These are phyloP conservation scores for Fusarium keratoplasticum DNA, from an alignment of 2,329 filamentous ascomycete species.

Conservation along the genomic window DNA sequence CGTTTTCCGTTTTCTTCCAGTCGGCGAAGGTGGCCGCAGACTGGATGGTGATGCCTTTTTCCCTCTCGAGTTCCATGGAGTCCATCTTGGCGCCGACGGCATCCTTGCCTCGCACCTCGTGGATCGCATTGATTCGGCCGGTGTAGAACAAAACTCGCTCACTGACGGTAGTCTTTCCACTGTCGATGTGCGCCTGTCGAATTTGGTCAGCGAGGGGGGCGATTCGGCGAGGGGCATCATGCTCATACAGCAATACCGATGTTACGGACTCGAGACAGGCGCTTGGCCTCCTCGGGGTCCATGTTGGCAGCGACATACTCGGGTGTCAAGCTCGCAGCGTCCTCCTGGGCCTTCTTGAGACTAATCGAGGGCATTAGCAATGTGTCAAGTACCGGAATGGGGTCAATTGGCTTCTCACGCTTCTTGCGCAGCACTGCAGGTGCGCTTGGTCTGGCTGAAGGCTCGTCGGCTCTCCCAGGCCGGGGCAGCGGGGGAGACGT, in stretches of 20 bases:
- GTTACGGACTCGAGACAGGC: conserved; percentile 87
- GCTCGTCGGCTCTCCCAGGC: conserved; percentile 44
- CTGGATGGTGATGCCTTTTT: conserved; percentile 99
- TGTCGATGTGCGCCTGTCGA: conserved; percentile 91
- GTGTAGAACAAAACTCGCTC: conserved; percentile 99
- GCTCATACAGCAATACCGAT: conserved; percentile 90
- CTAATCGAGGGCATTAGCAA: conserved; percentile 41
- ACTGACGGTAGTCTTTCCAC: conserved; percentile 95
- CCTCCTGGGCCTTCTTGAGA: conserved; percentile 66
- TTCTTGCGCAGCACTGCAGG: conserved; percentile 54
- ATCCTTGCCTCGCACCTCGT: conserved; percentile 96
- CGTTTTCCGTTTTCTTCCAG: conserved; percentile 89
- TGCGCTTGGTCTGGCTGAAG: conserved; percentile 50
- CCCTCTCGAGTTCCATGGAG: conserved; percentile 98
- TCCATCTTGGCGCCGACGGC: conserved; percentile 99
- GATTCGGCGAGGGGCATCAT: neutral
- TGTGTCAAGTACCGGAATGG: neutral
- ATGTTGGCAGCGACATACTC: conserved; percentile 81
- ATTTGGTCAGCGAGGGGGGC: conserved; percentile 26
- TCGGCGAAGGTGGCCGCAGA: conserved; percentile 98
- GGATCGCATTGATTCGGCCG: conserved; percentile 94
- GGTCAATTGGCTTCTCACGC: conserved; percentile 48
- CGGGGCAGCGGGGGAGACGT: conserved; percentile 38
- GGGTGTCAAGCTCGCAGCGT: conserved; percentile 63
- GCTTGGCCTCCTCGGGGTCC: conserved; percentile 79